phyloP scores from a whole-genome alignment of 176 grass and related monocot species.

The Cenchrus purpureus region DNA sequence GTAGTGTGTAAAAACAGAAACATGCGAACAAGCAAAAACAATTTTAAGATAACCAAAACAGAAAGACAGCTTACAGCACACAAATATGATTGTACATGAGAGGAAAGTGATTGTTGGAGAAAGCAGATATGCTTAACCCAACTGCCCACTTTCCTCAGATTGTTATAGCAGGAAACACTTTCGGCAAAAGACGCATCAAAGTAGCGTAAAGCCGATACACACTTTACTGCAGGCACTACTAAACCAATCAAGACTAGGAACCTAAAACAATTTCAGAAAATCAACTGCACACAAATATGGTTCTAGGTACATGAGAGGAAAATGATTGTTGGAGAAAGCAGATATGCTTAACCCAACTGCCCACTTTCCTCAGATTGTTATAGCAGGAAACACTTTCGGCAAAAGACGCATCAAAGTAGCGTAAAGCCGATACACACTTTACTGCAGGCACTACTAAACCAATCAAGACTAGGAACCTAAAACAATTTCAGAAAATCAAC shows the following conservation, averaged over 20 bases:
- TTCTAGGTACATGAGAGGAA: conserved; percentile 41
- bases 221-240: conserved; percentile 57
- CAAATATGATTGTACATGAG: conserved; percentile 11
- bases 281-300: background rate
- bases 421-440: conserved; percentile 67
- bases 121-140: conserved; percentile 64
- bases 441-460: conserved; percentile 42
- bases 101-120: conserved; percentile 84
- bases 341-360: conserved; percentile 73
- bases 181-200: conserved; percentile 46
- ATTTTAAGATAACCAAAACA: background rate
- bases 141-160: conserved; percentile 76
- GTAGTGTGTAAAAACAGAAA: background rate
- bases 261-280: background rate
- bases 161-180: conserved; percentile 72
- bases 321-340: conserved; percentile 85
- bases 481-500: background rate
- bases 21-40: background rate
- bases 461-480: background rate
- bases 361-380: conserved; percentile 62
- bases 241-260: background rate
- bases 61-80: background rate
- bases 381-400: conserved; percentile 75
- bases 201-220: conserved; percentile 58
- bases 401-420: conserved; percentile 39